phyloP scores from a whole-genome alignment of 129 eudicot genomes.

The sunflower (Helianthus annuus) region DNA sequence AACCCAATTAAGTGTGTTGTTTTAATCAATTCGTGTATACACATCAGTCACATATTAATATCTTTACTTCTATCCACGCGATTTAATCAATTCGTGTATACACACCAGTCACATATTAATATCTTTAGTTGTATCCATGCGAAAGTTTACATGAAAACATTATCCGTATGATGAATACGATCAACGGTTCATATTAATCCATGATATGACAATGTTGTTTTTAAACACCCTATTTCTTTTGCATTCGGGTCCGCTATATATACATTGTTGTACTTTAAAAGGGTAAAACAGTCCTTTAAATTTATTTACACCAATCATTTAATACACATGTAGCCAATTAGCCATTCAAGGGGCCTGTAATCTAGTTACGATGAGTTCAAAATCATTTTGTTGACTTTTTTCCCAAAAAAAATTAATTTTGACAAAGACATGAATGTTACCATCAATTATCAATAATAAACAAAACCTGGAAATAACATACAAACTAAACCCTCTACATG shows the following conservation, averaged over 20 bases:
- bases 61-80: too few species aligned
- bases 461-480: constrained; percentile 10
- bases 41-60: too few species aligned
- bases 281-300: constrained; percentile 18
- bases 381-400: neutral
- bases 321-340: constrained; percentile 10
- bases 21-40: too few species aligned
- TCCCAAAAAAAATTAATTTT: neutral
- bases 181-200: neutral
- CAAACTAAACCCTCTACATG: constrained; percentile 13
- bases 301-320: neutral
- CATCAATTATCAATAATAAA: neutral
- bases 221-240: neutral
- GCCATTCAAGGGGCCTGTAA: neutral
- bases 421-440: neutral
- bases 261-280: neutral
- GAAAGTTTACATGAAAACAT: too few species aligned
- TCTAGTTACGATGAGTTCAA: neutral
- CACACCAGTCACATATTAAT: too few species aligned
- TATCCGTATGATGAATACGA: neutral
- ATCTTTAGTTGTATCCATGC: too few species aligned
- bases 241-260: neutral
- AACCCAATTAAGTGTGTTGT: too few species aligned
- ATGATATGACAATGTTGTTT: neutral
- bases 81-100: too few species aligned